phyloP scores from a whole-genome alignment of 805 yeast species.

The Spathaspora gorwiae region DNA sequence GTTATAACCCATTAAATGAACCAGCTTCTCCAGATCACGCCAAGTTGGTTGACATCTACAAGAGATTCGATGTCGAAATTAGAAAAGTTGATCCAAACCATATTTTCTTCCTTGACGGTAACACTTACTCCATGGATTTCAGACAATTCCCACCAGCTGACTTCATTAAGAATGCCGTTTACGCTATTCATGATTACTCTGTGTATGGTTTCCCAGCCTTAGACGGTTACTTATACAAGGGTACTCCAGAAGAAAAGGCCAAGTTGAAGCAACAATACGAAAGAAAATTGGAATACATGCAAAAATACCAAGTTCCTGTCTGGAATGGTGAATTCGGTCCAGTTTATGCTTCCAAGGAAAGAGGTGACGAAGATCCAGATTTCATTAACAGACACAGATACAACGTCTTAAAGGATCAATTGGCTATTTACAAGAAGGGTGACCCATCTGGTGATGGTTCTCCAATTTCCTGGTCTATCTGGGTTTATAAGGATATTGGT shows the following conservation, averaged over 20 bases:
- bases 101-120: slow-evolving; percentile 46
- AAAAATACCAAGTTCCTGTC: slow-evolving; percentile 39
- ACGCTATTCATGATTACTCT: slow-evolving; percentile 47
- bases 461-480: slow-evolving; percentile 48
- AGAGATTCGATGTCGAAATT: slow-evolving; percentile 32
- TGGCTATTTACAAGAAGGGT: slow-evolving; percentile 39
- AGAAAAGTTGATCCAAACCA: slow-evolving; percentile 46
- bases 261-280: slow-evolving; percentile 36
- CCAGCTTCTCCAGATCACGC: slow-evolving; percentile 44
- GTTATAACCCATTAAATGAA: slow-evolving; percentile 52
- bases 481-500: slow-evolving; percentile 52
- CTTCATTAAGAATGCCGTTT: slow-evolving; percentile 42
- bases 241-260: slow-evolving; percentile 29
- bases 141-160: slow-evolving; percentile 41
- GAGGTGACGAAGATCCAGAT: slow-evolving; percentile 39
- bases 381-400: slow-evolving; percentile 37
- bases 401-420: slow-evolving; percentile 42
- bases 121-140: slow-evolving; percentile 50
- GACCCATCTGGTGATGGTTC: slow-evolving; percentile 45
- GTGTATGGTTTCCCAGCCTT: slow-evolving; percentile 41
- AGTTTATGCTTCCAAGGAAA: slow-evolving; percentile 39
- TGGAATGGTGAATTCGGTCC: slow-evolving; percentile 57
- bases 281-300: slow-evolving; percentile 42
- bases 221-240: slow-evolving; percentile 28
- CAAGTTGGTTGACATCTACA: slow-evolving; percentile 37